Evolutionary conservation across 306 rosid genomes (phyloP).

Genomic region (Begonia masoniana): DNA sequence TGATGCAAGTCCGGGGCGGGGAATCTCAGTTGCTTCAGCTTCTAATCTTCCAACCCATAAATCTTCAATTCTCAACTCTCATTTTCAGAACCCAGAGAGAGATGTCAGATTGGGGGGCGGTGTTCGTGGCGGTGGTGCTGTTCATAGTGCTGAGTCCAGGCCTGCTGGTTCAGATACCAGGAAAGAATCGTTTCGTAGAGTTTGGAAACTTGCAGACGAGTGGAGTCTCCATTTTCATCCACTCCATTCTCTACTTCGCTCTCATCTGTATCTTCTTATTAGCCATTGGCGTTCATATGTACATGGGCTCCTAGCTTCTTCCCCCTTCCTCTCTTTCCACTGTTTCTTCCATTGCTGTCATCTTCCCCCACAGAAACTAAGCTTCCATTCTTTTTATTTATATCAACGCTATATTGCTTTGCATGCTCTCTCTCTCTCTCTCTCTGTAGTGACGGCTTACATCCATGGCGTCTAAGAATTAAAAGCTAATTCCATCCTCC

Average conservation of each 20-base stretch:
- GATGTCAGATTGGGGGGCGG: conserved; percentile 98
- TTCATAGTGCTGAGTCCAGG: conserved; percentile 85
- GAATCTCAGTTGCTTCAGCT: conserved; percentile 35
- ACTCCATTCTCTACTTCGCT: conserved; percentile 59
- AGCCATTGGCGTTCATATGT: conserved; percentile 61
- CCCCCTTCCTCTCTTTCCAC: not conserved
- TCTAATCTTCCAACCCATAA: conserved; percentile 28
- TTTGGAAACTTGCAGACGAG: conserved; percentile 77
- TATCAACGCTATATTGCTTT: too few species aligned
- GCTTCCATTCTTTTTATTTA: not conserved
- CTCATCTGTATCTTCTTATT: conserved; percentile 78
- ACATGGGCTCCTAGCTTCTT: conserved; percentile 24
- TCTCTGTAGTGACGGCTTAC: too few species aligned
- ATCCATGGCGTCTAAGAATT: too few species aligned
- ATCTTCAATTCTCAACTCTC: conserved; percentile 18
- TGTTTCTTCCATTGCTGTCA: not conserved
- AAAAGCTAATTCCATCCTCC: too few species aligned
- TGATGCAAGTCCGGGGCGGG: too few species aligned
- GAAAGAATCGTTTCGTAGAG: conserved; percentile 30
- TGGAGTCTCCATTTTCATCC: conserved; percentile 63
- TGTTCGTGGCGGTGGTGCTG: conserved; percentile 70
- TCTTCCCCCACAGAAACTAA: not conserved
- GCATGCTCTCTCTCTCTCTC: too few species aligned
- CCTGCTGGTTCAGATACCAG: conserved; percentile 65
- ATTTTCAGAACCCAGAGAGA: not conserved